Base-by-base conservation (phyloP, 1,139 yeast species). In the Debaryomycetaceae sp. region DNA sequence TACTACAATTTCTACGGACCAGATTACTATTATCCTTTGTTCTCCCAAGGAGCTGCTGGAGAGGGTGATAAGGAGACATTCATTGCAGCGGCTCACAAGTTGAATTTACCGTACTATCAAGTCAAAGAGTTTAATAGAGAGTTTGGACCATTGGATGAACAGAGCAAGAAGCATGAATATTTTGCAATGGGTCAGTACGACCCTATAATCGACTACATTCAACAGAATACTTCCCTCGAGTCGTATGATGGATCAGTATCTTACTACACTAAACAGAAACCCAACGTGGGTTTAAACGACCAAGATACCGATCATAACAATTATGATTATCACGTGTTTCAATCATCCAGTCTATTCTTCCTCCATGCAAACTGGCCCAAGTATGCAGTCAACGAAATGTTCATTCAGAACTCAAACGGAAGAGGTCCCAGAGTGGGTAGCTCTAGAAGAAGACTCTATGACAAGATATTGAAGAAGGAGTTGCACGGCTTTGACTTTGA, bases 61-160 rank as follows among this genome's bases (percentile, higher is more conserved):
- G 80, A 79, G 57, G 84, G 84, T 50, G 84, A 80, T 57, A 81
- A 81, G 55, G 87, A 82, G 53, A 81, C 86, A 0, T 76, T 80
- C 49, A 70, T 78, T 39, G 81, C 84, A 1, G 85, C 85, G 4
- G 81, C 86, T 20, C 78, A 76, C 49, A 75, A 66, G 27, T 65
- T 78, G 47, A 59, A 63, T 1, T 66, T 70, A 43, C 78, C 81
- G 3, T 80, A 68, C 55, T 81, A 79, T 56, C 84, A 81, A 58
- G 81, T 79, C 9, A 67, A 69, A 46, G 75, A 71, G 48, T 68
- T 63, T 51, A 63, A 55, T 49, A 55, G 72, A 43, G 73, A 65
- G 50, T 67, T 68, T 48, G 74, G 71, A 24, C 72, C 72, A 2
- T 27, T 59, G 11, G 55, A 56, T 38, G 42, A 39, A 3, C 42